Percentiles rank a stretch among this genome's conserved stretches.
Conservation (phyloP, 177 flowering plant genomes). For the Vitis hybrid region DNA sequence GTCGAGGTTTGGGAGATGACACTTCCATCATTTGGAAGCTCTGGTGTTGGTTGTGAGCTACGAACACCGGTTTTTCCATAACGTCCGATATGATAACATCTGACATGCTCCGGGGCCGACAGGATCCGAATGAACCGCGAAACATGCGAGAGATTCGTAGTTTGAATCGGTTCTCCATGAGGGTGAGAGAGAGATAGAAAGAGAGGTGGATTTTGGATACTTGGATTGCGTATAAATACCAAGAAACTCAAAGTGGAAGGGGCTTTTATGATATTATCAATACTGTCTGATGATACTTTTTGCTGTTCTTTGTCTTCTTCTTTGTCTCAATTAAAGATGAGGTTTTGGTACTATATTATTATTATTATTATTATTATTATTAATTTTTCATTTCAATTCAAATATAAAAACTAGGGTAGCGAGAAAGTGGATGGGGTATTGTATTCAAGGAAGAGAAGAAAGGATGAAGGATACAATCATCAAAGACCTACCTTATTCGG, state of each 20-base stretch:
- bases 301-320: slow-evolving; percentile 16
- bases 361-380: not conserved
- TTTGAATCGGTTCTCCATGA: slow-evolving; percentile 49
- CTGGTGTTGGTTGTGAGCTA: slow-evolving; percentile 15
- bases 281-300: not conserved
- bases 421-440: too few relatives aligned
- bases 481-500: too few relatives aligned
- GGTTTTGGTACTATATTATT: not conserved
- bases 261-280: slow-evolving; percentile 5
- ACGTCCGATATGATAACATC: slow-evolving; percentile 37
- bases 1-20: slow-evolving; percentile 17
- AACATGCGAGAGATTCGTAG: slow-evolving; percentile 49
- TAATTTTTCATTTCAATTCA: not conserved
- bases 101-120: slow-evolving; percentile 39
- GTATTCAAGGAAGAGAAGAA: too few relatives aligned
- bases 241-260: slow-evolving; percentile 6
- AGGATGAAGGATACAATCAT: too few relatives aligned
- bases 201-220: not conserved
- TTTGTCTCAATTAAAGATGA: slow-evolving; percentile 9
- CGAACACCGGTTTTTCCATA: slow-evolving; percentile 29
- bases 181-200: slow-evolving; percentile 16
- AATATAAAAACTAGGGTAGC: not conserved
- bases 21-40: slow-evolving; percentile 12
- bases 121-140: slow-evolving; percentile 47
- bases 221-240: not conserved